A percentile compares a stretch with the other conserved stretches of the same genome.
These are phyloP conservation scores for Prunus mume DNA, from an alignment of 306 rosid species.

Conservation along the genomic window DNA sequence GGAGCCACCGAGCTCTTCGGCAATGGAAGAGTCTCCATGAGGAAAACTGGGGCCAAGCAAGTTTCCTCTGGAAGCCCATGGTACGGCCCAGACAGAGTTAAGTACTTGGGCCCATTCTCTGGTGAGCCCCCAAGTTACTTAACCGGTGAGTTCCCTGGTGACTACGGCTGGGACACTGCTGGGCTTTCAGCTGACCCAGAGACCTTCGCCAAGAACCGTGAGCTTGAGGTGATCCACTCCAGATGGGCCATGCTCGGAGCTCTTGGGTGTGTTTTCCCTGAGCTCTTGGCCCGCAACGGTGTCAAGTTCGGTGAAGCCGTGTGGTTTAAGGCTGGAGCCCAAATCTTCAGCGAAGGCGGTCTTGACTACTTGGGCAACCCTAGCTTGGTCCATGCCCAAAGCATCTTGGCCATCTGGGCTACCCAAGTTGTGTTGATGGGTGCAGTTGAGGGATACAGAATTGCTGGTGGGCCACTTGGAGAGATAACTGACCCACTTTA, in stretches of 20 bases:
- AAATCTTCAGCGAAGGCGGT: conserved; percentile 90
- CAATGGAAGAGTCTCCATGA: conserved; percentile 49
- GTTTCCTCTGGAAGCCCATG: conserved; percentile 74
- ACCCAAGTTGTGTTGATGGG: conserved; percentile 79
- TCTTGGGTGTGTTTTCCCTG: conserved; percentile 78
- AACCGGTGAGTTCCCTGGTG: conserved; percentile 75
- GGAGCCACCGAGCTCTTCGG: conserved; percentile 34
- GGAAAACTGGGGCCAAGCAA: conserved; percentile 35
- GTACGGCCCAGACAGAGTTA: conserved; percentile 93
- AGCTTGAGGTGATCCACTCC: conserved; percentile 74
- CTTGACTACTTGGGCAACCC: conserved; percentile 96
- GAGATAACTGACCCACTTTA: conserved; percentile 82
- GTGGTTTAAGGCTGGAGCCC: conserved; percentile 94
- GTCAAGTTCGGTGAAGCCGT: conserved; percentile 85
- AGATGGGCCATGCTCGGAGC: conserved; percentile 99
- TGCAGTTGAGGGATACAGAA: conserved; percentile 82
- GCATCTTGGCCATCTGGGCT: conserved; percentile 93
- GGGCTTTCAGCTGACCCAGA: conserved; percentile 91
- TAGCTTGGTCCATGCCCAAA: conserved; percentile 90
- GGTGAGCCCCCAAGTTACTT: conserved; percentile 83
- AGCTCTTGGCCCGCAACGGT: conserved; percentile 79
- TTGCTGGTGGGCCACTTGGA: conserved; percentile 90
- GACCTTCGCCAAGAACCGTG: conserved; percentile 79
- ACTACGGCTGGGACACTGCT: conserved; percentile 92
- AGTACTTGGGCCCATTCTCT: conserved; percentile 87